These are phyloP conservation scores for Ogataea angusta DNA, from an alignment of 805 yeast species.

Conservation along the genomic window DNA sequence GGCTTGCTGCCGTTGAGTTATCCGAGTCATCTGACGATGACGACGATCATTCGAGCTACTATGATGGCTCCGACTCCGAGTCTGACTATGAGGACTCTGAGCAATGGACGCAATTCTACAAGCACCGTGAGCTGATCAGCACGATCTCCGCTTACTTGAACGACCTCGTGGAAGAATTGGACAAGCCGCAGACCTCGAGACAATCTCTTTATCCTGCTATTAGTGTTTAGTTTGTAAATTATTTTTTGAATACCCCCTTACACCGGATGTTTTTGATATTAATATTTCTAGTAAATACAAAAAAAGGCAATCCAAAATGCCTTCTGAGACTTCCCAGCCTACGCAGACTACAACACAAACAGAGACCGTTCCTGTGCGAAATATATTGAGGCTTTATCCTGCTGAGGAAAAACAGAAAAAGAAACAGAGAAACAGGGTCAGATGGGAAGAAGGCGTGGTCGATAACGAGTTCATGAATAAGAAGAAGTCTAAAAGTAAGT, in stretches of 20 bases:
- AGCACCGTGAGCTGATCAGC: constrained; percentile 16
- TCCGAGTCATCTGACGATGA: constrained; percentile 18
- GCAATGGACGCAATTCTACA: constrained; percentile 13
- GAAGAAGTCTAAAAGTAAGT: constrained; percentile 75
- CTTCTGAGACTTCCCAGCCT: background rate
- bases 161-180: constrained; percentile 5
- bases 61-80: constrained; percentile 23
- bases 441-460: constrained; percentile 82
- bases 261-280: background rate
- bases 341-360: constrained; percentile 16
- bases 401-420: constrained; percentile 19
- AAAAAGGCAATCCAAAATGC: constrained; percentile 1
- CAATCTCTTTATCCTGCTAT: constrained; percentile 20
- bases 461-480: constrained; percentile 88
- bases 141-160: constrained; percentile 19
- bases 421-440: constrained; percentile 49
- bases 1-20: constrained; percentile 14
- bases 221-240: constrained; percentile 5
- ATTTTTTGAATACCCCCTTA: background rate
- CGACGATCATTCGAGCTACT: constrained; percentile 19
- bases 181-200: background rate
- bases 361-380: constrained; percentile 17
- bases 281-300: no score
- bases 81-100: constrained; percentile 21
- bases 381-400: constrained; percentile 20